Conservation (phyloP, 176 grass and related monocot genomes). For the Carex myosuroides region DNA sequence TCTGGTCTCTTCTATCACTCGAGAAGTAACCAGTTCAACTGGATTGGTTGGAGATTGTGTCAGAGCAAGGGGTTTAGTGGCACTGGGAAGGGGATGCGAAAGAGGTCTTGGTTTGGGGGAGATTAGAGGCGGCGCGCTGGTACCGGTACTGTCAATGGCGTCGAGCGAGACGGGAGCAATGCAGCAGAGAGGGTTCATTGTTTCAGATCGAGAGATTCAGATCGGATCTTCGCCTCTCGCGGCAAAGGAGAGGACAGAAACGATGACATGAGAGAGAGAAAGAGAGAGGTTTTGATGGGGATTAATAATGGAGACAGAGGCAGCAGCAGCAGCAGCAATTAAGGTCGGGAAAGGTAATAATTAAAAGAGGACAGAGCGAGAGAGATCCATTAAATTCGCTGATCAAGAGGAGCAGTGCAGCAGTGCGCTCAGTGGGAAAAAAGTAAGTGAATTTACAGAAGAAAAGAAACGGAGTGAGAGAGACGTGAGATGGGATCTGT, state of each 20-base stretch:
- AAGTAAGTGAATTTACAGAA: background rate
- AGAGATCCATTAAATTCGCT: slow-evolving; percentile 27
- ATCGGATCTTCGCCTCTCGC: slow-evolving; percentile 15
- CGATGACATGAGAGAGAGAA: background rate
- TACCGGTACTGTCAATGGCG: slow-evolving; percentile 23
- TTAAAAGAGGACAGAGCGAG: slow-evolving; percentile 15
- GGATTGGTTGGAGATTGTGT: slow-evolving; percentile 3
- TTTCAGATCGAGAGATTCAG: background rate
- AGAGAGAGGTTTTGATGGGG: slow-evolving; percentile 24
- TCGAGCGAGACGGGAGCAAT: slow-evolving; percentile 82
- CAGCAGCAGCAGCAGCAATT: background rate
- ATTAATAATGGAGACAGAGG: slow-evolving; percentile 22
- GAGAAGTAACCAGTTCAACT: background rate
- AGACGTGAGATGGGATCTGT: slow-evolving; percentile 5
- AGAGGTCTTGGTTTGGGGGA: slow-evolving; percentile 8
- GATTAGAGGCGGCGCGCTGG: slow-evolving; percentile 18
- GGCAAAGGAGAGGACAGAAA: background rate
- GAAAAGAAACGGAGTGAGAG: background rate
- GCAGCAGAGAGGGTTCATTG: slow-evolving; percentile 82
- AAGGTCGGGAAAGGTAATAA: slow-evolving; percentile 28
- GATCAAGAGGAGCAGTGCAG: slow-evolving; percentile 15
- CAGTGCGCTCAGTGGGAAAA: slow-evolving; percentile 1
- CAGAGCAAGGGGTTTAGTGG: background rate
- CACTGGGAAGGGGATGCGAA: background rate
- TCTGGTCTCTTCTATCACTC: background rate